Conservation (phyloP, 306 rosid genomes). For the Macrotyloma uniflorum region DNA sequence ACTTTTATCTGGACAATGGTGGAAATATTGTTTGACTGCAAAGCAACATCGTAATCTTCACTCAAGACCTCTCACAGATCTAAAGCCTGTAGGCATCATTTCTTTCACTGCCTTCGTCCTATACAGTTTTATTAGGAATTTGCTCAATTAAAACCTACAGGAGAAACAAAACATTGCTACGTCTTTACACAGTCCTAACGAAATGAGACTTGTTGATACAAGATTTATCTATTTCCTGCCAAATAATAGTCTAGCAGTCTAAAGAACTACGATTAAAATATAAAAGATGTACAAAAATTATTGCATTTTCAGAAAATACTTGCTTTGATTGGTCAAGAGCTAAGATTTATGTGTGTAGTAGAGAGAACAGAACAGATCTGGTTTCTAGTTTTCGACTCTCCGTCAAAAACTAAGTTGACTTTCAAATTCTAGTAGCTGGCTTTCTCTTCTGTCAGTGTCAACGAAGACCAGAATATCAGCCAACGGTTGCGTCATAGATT, state of each 20-base stretch:
- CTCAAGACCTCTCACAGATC: too few species aligned
- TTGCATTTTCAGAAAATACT: not conserved
- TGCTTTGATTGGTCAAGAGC: not conserved
- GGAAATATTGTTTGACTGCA: too few species aligned
- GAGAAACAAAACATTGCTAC: too few species aligned
- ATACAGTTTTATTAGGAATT: too few species aligned
- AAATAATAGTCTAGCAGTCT: not conserved
- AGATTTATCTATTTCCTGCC: not conserved
- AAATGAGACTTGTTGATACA: too few species aligned
- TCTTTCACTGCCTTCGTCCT: too few species aligned
- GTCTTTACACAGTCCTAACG: not conserved
- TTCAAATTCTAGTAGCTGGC: conserved; percentile 14
- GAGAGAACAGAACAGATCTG: conserved; percentile 6
- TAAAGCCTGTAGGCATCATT: too few species aligned
- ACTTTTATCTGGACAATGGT: too few species aligned
- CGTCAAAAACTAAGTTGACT: not conserved
- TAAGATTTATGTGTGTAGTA: not conserved
- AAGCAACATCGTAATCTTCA: too few species aligned
- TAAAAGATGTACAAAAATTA: too few species aligned
- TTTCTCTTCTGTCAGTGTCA: not conserved
- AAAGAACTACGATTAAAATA: not conserved
- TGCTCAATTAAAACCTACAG: too few species aligned
- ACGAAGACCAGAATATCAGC: not conserved
- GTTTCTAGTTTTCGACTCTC: not conserved
- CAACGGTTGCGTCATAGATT: not conserved